phyloP scores from a whole-genome alignment of 495 filamentous ascomycete species.

The Penicillium steckii region DNA sequence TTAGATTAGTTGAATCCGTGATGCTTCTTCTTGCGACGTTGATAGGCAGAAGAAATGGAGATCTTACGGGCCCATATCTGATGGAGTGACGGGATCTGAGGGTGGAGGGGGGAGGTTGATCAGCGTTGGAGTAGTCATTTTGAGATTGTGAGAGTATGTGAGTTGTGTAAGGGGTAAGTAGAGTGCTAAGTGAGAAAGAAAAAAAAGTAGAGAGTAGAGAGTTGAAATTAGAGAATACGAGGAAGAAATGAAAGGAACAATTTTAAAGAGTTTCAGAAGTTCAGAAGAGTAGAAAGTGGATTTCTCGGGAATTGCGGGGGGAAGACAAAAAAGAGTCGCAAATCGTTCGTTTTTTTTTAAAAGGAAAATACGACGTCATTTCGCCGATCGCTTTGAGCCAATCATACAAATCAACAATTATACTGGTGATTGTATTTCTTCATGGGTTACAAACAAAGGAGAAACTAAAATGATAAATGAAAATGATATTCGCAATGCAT shows the following conservation, averaged over 20 bases:
- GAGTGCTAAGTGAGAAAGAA: not conserved
- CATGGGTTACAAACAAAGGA: not conserved
- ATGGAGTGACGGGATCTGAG: conserved; percentile 83
- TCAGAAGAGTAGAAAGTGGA: not conserved
- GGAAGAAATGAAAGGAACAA: not conserved
- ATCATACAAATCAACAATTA: not conserved
- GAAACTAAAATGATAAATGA: not conserved
- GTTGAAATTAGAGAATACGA: not conserved
- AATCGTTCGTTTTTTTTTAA: too few relatives aligned
- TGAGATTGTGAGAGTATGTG: conserved; percentile 1
- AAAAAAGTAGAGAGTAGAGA: too few relatives aligned
- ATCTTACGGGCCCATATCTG: conserved; percentile 81
- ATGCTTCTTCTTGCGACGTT: too few relatives aligned
- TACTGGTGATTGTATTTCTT: not conserved
- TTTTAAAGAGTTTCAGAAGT: not conserved
- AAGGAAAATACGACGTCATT: conserved; percentile 24
- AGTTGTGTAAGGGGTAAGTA: not conserved
- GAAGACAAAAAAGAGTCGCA: too few relatives aligned
- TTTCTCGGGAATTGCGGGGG: not conserved
- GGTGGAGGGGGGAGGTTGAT: conserved; percentile 85
- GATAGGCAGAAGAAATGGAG: conserved; percentile 7
- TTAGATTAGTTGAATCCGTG: too few relatives aligned
- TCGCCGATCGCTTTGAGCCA: not conserved
- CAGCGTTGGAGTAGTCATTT: conserved; percentile 57
- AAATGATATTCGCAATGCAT: conserved; percentile 11